A percentile compares a stretch with the other conserved stretches of the same genome.
Evolutionary conservation across 345 rosid genomes (phyloP).

Genomic region (Punica granatum): DNA sequence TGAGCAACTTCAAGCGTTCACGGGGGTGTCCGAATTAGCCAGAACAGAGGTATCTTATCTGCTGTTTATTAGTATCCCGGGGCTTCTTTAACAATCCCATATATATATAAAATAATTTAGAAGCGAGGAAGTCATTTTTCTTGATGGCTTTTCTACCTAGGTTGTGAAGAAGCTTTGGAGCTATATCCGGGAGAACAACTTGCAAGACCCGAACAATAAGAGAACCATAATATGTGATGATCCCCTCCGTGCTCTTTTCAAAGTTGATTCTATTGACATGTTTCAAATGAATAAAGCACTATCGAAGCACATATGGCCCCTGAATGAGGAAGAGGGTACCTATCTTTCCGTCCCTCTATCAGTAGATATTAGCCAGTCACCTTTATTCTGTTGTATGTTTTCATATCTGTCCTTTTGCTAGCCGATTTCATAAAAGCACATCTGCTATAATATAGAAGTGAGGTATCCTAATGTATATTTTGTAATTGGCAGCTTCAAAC

Average conservation of each 20-base stretch:
- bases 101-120: not conserved
- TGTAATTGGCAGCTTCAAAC: not conserved
- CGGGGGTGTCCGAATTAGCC: conserved; percentile 61
- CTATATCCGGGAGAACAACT: conserved; percentile 56
- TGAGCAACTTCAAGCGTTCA: conserved; percentile 63
- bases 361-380: not conserved
- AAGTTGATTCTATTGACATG: conserved; percentile 67
- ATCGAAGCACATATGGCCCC: conserved; percentile 79
- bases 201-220: conserved; percentile 77
- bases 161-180: conserved; percentile 79
- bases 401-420: not conserved
- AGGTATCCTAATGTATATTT: not conserved
- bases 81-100: not conserved
- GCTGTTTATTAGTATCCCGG: not conserved
- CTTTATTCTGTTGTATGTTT: not conserved
- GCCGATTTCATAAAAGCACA: not conserved
- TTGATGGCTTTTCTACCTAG: conserved; percentile 23
- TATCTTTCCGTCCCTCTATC: not conserved
- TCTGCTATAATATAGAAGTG: not conserved
- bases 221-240: conserved; percentile 61
- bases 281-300: conserved; percentile 83
- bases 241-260: conserved; percentile 46
- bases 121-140: not conserved
- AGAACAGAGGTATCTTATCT: conserved; percentile 65
- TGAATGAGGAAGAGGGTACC: conserved; percentile 38